Evolutionary conservation across 805 yeast species (phyloP), one percentile per base, ranked within the genome.

Genomic region (Saturnispora zaruensis): DNA sequence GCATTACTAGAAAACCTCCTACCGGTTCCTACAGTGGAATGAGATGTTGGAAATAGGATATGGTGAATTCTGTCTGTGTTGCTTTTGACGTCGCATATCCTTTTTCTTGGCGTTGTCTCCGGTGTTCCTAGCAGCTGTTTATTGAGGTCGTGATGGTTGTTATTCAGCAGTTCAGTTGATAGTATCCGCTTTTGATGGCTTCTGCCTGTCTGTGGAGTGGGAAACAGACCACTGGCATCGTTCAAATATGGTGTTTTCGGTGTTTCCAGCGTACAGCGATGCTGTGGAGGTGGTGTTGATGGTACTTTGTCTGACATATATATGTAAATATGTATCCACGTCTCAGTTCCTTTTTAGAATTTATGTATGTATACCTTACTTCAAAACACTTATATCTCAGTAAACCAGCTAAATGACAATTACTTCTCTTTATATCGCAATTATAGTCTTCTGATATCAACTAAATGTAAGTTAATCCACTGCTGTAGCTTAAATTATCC

Each of bases 1-100:
- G 6, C 13, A 25, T 42, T 16, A 34, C 26, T 50, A 26, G 41
- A 45, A 23, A 46, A 38, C 21, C 51, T 49, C 50, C 65, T 56
- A 1, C 68, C 68, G 8, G 63, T 55, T 3, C 67, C 68, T 9
- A 64, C 55, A 1, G 66, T 62, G 1, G 68, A 63, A 5, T 57
- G 62, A 2, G 65, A 64, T 9, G 55, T 45, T 11, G 66, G 67
- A 47, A 65, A 65, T 30, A 64, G 16, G 4, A 46, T 21, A 45
- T 42, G 45, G 13, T 38, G 23, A 11, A 49, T 14, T 37, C 44
- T 50, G 8, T 37, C 53, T 2, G 46, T 46, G 13, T 28, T 28
- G 20, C 41, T 25, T 7, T 28, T 23, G 5, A 37, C n/a, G 6
- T 49, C 55, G 16, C 14, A 20, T 28, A 30, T 38, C 18, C 44